Conservation (phyloP, 2,329 filamentous ascomycete species). For the Botrytis fragariae region DNA sequence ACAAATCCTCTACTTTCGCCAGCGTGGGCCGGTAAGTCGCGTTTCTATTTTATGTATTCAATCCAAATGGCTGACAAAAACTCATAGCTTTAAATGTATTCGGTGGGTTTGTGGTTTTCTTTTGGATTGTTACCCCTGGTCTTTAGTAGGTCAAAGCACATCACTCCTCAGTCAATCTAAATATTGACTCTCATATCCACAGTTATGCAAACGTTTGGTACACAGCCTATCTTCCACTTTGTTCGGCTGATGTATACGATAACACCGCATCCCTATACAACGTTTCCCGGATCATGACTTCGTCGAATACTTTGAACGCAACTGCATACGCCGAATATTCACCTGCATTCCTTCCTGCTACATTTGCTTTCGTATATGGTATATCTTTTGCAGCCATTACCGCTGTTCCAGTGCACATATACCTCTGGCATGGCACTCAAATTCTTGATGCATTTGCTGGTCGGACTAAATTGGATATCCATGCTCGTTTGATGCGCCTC, state of each 20-base stretch:
- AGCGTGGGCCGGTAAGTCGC: conserved; percentile 51
- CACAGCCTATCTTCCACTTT: conserved; percentile 63
- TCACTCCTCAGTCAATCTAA: too few relatives aligned
- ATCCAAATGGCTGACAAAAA: neutral
- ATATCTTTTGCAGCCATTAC: conserved; percentile 70
- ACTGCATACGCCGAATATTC: conserved; percentile 66
- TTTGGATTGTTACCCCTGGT: conserved; percentile 54
- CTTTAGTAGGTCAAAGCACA: conserved; percentile 47
- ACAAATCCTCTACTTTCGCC: conserved; percentile 49
- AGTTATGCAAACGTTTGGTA: conserved; percentile 63
- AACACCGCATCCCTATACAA: conserved; percentile 69
- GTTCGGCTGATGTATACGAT: conserved; percentile 67
- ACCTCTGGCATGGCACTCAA: conserved; percentile 62
- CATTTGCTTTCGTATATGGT: conserved; percentile 67
- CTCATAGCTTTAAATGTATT: conserved; percentile 65
- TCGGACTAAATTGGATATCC: conserved; percentile 48
- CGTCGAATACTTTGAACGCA: conserved; percentile 60
- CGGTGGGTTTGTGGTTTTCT: conserved; percentile 64
- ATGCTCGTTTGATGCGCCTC: conserved; percentile 53
- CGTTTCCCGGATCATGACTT: conserved; percentile 58
- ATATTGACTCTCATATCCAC: neutral
- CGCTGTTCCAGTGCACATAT: conserved; percentile 65
- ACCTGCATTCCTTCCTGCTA: conserved; percentile 70
- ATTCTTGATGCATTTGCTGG: conserved; percentile 49
- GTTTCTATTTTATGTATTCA: neutral